Conservation (phyloP, 2,329 filamentous ascomycete genomes). For the Pseudodiploospora longispora region DNA sequence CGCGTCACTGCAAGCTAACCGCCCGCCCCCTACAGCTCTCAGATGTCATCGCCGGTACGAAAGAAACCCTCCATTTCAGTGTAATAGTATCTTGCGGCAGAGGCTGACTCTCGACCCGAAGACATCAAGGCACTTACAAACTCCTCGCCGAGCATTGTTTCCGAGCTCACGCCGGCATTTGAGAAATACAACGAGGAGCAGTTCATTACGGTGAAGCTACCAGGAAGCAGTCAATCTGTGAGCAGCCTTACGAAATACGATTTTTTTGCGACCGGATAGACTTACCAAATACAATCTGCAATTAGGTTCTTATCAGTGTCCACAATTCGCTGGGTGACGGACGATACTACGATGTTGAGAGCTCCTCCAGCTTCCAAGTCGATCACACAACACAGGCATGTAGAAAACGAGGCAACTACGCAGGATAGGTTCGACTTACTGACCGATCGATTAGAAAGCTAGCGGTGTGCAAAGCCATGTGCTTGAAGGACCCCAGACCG, state of each 20-base stretch:
- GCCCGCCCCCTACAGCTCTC: constrained; percentile 51
- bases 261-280: too few species aligned
- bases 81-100: background rate
- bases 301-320: constrained; percentile 70
- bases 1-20: constrained; percentile 20
- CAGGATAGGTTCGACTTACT: constrained; percentile 3
- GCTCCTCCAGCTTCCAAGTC: constrained; percentile 79
- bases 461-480: constrained; percentile 73
- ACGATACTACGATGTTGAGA: constrained; percentile 85
- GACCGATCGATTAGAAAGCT: constrained; percentile 55
- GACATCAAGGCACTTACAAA: constrained; percentile 84
- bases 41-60: constrained; percentile 77
- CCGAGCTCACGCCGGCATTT: constrained; percentile 73
- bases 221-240: constrained; percentile 63
- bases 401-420: background rate
- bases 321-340: constrained; percentile 75
- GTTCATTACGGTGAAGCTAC: constrained; percentile 80
- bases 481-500: constrained; percentile 66
- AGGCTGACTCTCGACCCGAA: constrained; percentile 29
- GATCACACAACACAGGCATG: constrained; percentile 72
- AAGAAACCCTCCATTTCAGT: background rate
- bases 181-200: constrained; percentile 96
- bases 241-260: too few species aligned
- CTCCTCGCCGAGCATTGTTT: constrained; percentile 58
- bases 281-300: too few species aligned